Percentiles rank a stretch among this genome's conserved stretches.
Evolutionary conservation across 257 asterid genomes (phyloP).

Genomic region (Nicotiana tabacum): DNA sequence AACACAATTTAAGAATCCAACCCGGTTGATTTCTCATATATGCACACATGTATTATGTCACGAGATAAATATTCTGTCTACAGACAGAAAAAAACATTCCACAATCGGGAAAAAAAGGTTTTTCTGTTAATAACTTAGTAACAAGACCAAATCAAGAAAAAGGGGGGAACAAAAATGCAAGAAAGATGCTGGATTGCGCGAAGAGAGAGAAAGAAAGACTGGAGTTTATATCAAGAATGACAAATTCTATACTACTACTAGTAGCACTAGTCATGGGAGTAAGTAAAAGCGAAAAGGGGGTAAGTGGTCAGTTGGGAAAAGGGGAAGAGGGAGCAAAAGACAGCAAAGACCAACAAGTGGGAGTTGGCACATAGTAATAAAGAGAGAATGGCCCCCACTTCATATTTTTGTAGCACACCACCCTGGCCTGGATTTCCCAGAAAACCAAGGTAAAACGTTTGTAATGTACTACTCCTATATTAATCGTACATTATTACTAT

Average conservation of each 20-base stretch:
- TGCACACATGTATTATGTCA: not conserved
- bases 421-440: not conserved
- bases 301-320: conserved; percentile 35
- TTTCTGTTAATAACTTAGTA: not conserved
- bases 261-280: not conserved
- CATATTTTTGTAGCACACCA: not conserved
- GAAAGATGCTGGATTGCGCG: conserved; percentile 32
- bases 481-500: too few species aligned
- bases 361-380: conserved; percentile 14
- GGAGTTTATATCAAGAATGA: conserved; percentile 9
- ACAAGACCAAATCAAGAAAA: conserved; percentile 13
- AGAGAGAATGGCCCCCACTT: conserved; percentile 46
- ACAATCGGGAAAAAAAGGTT: not conserved
- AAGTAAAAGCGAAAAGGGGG: conserved; percentile 21
- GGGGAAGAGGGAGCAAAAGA: conserved; percentile 3
- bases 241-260: not conserved
- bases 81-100: not conserved
- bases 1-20: not conserved
- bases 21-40: not conserved
- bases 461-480: not conserved
- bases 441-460: not conserved
- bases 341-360: conserved; percentile 62
- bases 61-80: not conserved
- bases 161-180: not conserved
- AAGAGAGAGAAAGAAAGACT: not conserved